Evolutionary conservation across 495 filamentous ascomycete genomes (phyloP).

Genomic region (Hypoxylon fuscum): DNA sequence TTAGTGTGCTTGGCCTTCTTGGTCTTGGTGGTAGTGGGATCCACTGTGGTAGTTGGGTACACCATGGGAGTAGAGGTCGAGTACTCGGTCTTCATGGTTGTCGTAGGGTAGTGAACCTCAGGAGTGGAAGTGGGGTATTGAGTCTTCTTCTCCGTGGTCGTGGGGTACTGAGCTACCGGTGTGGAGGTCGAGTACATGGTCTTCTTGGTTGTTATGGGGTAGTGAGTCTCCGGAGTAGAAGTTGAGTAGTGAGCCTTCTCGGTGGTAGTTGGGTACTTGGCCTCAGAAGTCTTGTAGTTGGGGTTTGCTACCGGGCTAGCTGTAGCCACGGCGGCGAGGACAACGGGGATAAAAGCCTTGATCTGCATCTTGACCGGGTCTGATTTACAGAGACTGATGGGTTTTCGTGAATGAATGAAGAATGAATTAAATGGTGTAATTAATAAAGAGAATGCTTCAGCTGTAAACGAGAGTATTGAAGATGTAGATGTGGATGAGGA

Average conservation of each 20-base stretch:
- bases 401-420: not conserved
- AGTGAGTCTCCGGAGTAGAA: not conserved
- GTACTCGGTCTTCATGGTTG: conserved; percentile 1
- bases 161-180: not conserved
- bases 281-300: conserved; percentile 14
- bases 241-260: conserved; percentile 6
- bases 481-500: conserved; percentile 4
- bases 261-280: conserved; percentile 12
- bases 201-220: not conserved
- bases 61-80: no score
- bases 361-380: conserved; percentile 33
- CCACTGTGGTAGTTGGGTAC: conserved; percentile 1
- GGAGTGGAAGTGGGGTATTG: not conserved
- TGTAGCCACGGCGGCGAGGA: conserved; percentile 32
- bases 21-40: conserved; percentile 2
- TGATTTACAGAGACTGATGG: not conserved
- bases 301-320: conserved; percentile 37
- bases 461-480: not conserved
- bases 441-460: not conserved
- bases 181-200: conserved; percentile 1
- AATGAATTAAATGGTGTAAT: not conserved
- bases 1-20: not conserved
- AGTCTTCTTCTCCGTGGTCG: not conserved
- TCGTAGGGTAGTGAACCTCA: not conserved
- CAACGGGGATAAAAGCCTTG: conserved; percentile 32